These are phyloP conservation scores for Cryphonectria parasitica DNA, from an alignment of 2,329 filamentous ascomycete species.

Conservation along the genomic window DNA sequence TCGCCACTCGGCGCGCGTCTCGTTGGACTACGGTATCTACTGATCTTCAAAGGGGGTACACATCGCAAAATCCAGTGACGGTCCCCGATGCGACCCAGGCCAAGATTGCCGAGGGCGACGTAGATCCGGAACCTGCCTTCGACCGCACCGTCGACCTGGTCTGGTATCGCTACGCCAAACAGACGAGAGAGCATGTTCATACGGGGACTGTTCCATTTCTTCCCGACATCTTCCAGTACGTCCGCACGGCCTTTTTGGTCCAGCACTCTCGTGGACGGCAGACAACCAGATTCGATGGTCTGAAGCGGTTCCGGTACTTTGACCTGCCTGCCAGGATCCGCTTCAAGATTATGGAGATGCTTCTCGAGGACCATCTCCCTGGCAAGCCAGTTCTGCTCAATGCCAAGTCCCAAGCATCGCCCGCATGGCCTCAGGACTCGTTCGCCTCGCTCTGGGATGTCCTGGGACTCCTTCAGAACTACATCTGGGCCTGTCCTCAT, in stretches of 20 bases:
- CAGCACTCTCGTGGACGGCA: constrained; percentile 16
- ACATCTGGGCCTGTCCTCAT: constrained; percentile 39
- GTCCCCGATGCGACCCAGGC: not conserved
- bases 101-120: not conserved
- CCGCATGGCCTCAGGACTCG: constrained; percentile 41
- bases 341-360: constrained; percentile 32
- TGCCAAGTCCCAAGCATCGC: constrained; percentile 37
- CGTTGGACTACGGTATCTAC: not conserved
- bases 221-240: constrained; percentile 27
- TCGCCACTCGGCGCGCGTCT: not conserved
- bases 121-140: constrained; percentile 35
- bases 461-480: constrained; percentile 34
- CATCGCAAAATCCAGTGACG: not conserved
- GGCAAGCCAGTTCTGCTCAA: constrained; percentile 35
- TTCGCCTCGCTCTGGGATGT: constrained; percentile 39
- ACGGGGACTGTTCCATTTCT: constrained; percentile 7
- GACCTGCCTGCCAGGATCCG: constrained; percentile 33
- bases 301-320: constrained; percentile 31
- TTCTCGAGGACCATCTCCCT: constrained; percentile 29
- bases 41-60: constrained; percentile 1
- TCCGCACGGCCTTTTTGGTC: constrained; percentile 17
- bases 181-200: constrained; percentile 15
- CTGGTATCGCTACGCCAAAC: constrained; percentile 25
- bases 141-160: constrained; percentile 33
- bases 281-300: constrained; percentile 5